Evolutionary conservation across 768 basidiomycete species (phyloP), one percentile per base, ranked within the genome.

Genomic region (Tulasnella sp.): DNA sequence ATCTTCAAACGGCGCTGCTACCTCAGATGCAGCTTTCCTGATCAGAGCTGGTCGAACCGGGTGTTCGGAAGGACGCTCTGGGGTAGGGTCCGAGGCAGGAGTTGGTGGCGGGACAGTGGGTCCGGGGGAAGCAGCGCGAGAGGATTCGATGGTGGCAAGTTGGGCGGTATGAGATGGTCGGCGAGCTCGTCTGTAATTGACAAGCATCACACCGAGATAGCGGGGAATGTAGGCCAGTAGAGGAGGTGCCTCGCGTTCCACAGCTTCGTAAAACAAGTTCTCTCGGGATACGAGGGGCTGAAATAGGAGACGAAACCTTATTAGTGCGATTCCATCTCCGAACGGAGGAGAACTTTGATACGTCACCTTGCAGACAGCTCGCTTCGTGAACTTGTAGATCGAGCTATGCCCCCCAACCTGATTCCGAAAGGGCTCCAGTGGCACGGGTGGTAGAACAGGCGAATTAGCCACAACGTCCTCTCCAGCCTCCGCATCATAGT

Each of bases 331-430:
- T 75, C 37, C 67, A 68, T 2, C 22, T 29, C 67, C 31, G 9
- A 74, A 3, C 12, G 22, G 3, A 1, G 34, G 31, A 52, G 34
- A 15, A 34, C 12, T 54, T 9, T 2, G 25, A 19, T 22, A 31
- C 14, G 12, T 40, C 80, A 97, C 97, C 90, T 99, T 99, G 86
- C 97, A 99, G 19, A 99, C 96, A 9, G 97, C 97, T 79, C 96
- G 89, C 81, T 94, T 94, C 3, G 96, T 98, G 79, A 99, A 99
- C 81, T 96, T 96, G 84, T 99, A 99, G 80, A 99, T 97, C 76
- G 94, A 92, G 79, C 89, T 94, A 82, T 99, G 97, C 3, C 97
- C 97, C 54, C 97, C 97, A 38, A 99, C 97, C 84, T 99, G 96
- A 80, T 99, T 97, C 70, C 93, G 90, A 84, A 98, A 99, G 6